Evolutionary conservation across 176 grass and related monocot genomes (phyloP).

Genomic region (Miscanthus lutarioriparius): DNA sequence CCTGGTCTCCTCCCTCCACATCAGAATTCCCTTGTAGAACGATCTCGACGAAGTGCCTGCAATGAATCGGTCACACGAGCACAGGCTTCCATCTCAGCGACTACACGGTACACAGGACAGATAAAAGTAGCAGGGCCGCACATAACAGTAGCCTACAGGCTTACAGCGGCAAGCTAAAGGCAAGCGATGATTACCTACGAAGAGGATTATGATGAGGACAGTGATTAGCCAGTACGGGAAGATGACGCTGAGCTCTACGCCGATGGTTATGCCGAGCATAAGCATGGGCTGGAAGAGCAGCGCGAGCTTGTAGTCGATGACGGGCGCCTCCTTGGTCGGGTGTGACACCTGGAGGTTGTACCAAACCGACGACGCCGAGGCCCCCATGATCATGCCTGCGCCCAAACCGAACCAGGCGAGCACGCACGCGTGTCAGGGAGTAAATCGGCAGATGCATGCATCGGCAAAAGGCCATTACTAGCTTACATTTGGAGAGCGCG

Average conservation of each 20-base stretch:
- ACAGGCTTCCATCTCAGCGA: neutral
- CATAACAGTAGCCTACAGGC: neutral
- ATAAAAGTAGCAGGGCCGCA: neutral
- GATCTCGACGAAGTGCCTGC: slow-evolving; percentile 94
- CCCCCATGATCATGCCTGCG: slow-evolving; percentile 99
- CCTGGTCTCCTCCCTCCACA: slow-evolving; percentile 93
- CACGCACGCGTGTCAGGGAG: neutral
- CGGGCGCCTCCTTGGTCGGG: slow-evolving; percentile 80
- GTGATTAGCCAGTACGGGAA: slow-evolving; percentile 99
- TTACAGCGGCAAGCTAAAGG: neutral
- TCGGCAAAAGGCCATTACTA: neutral
- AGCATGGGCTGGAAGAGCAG: slow-evolving; percentile 98
- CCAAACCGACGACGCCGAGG: slow-evolving; percentile 89
- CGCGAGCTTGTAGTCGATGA: slow-evolving; percentile 91
- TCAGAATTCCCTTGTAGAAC: slow-evolving; percentile 83
- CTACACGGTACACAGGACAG: neutral
- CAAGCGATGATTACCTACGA: slow-evolving; percentile 52
- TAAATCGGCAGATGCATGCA: neutral
- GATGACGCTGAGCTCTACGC: slow-evolving; percentile 91
- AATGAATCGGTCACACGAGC: slow-evolving; percentile 13
- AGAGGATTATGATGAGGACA: slow-evolving; percentile 94
- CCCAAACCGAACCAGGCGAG: neutral
- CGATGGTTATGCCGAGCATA: slow-evolving; percentile 96
- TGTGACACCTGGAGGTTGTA: slow-evolving; percentile 96
- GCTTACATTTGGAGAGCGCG: slow-evolving; percentile 95